A percentile compares a stretch with the other conserved stretches of the same genome.
phyloP scores from a whole-genome alignment of 192 early-diverging fungal genomes.

The Coemansia interrupta region DNA sequence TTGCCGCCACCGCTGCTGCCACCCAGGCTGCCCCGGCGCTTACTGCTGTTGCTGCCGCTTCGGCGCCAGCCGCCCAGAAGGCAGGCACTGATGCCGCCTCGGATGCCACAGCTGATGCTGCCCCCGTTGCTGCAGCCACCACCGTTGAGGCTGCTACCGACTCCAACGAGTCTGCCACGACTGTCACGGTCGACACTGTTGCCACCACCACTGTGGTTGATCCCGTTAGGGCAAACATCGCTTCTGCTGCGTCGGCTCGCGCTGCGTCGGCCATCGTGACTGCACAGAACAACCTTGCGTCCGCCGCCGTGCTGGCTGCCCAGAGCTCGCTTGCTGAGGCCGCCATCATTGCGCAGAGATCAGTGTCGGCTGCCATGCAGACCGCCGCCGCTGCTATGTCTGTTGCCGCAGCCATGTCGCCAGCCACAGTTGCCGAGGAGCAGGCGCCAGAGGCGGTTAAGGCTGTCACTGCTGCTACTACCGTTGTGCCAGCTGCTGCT shows the following conservation, averaged over 20 bases:
- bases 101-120: not conserved
- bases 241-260: not conserved
- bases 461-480: slow-evolving; percentile 3
- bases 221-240: not conserved
- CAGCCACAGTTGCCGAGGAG: too few species aligned
- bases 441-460: not conserved
- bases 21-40: not conserved
- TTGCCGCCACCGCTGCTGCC: not conserved
- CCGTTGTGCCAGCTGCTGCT: not conserved
- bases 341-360: slow-evolving; percentile 13
- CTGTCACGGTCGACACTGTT: not conserved
- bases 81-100: not conserved
- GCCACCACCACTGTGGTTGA: not conserved
- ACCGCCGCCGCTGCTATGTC: slow-evolving; percentile 12
- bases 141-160: slow-evolving; percentile 1
- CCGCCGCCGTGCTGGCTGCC: slow-evolving; percentile 6
- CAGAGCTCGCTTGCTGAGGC: slow-evolving; percentile 15
- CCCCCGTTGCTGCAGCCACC: not conserved
- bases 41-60: not conserved
- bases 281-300: slow-evolving; percentile 12
- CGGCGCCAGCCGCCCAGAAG: not conserved
- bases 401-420: not conserved
- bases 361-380: slow-evolving; percentile 14
- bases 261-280: not conserved
- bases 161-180: not conserved